A percentile compares a stretch with the other conserved stretches of the same genome.
Evolutionary conservation across 495 filamentous ascomycete genomes (phyloP).

Genomic region (Cudoniella acicularis): DNA sequence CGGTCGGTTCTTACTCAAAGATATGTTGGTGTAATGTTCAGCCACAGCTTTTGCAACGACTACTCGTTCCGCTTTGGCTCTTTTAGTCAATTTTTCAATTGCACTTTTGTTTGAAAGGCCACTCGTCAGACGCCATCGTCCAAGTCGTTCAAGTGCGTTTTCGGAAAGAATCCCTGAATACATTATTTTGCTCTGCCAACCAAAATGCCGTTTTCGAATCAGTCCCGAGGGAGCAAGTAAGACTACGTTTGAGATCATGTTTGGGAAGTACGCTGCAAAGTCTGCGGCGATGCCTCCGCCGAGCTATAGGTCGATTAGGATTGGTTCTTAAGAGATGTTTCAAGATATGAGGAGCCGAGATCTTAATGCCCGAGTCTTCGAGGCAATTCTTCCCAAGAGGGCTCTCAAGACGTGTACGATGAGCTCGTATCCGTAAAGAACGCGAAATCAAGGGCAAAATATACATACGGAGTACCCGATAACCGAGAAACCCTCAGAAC

Average conservation of each 20-base stretch:
- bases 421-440: conserved; percentile 64
- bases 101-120: not conserved
- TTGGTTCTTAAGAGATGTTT: too few species aligned
- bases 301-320: too few species aligned
- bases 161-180: conserved; percentile 62
- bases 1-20: conserved; percentile 31
- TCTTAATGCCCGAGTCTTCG: too few species aligned
- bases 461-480: conserved; percentile 86
- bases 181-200: conserved; percentile 53
- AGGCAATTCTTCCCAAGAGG: too few species aligned
- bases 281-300: too few species aligned
- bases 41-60: conserved; percentile 17
- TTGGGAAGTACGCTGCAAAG: conserved; percentile 65
- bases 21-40: conserved; percentile 12
- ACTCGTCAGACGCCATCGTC: conserved; percentile 49
- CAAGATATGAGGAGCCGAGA: too few species aligned
- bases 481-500: conserved; percentile 55
- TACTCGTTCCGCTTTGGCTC: not conserved
- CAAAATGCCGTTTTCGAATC: conserved; percentile 61
- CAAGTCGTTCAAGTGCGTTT: conserved; percentile 46
- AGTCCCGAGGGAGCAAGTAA: conserved; percentile 75
- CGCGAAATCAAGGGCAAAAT: conserved; percentile 69
- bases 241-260: conserved; percentile 60
- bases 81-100: not conserved
- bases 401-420: too few species aligned